Conservation (phyloP, 495 filamentous ascomycete genomes). For the Podospora fimiseda region DNA sequence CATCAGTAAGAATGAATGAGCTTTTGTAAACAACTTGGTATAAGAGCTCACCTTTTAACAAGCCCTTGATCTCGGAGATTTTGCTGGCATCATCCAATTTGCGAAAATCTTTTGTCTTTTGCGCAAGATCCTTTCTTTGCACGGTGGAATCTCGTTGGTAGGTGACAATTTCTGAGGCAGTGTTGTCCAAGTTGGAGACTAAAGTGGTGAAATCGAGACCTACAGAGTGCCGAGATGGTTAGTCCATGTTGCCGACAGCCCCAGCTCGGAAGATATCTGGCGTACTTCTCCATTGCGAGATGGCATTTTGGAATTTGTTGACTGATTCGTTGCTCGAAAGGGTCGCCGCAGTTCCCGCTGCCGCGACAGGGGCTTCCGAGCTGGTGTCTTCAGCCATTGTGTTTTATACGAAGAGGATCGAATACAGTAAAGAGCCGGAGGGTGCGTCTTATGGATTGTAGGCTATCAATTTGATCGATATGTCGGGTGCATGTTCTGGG, state of each 20-base stretch:
- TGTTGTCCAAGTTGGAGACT: conserved; percentile 80
- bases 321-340: conserved; percentile 44
- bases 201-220: conserved; percentile 84
- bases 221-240: conserved; percentile 28
- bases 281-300: conserved; percentile 93
- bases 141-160: conserved; percentile 88
- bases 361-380: conserved; percentile 20
- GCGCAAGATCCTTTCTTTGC: conserved; percentile 91
- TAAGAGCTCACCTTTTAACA: conserved; percentile 65
- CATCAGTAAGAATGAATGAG: conserved; percentile 5
- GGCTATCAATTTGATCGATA: conserved; percentile 13
- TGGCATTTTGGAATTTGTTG: conserved; percentile 92
- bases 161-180: conserved; percentile 85
- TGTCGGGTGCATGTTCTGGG: background rate
- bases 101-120: conserved; percentile 96
- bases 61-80: conserved; percentile 75
- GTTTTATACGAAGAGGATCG: too few species aligned
- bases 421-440: conserved; percentile 3
- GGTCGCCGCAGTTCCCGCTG: conserved; percentile 5
- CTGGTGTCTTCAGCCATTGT: conserved; percentile 26
- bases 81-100: conserved; percentile 91
- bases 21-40: background rate
- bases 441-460: conserved; percentile 9
- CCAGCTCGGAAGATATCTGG: background rate
- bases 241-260: conserved; percentile 4